These are phyloP conservation scores for Alternaria postmessia DNA, from an alignment of 2,329 filamentous ascomycete genomes.

Conservation along the genomic window DNA sequence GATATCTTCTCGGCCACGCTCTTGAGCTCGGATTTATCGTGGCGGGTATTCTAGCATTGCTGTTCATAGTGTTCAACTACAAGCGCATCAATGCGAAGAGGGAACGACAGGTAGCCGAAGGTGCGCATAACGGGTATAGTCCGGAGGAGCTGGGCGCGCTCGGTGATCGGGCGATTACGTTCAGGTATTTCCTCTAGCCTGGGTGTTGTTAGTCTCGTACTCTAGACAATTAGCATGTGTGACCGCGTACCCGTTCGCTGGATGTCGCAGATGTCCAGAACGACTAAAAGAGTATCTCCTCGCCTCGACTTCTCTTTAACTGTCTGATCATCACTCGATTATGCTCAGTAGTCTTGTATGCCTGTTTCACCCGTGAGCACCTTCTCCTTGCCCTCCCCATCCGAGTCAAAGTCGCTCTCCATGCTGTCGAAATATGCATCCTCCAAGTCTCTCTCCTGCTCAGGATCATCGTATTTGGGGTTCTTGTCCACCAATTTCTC, in stretches of 20 bases:
- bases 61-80: slow-evolving; percentile 62
- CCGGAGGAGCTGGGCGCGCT: slow-evolving; percentile 64
- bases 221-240: background rate
- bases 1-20: slow-evolving; percentile 61
- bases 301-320: background rate
- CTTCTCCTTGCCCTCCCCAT: slow-evolving; percentile 52
- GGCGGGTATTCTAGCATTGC: slow-evolving; percentile 56
- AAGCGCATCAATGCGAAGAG: slow-evolving; percentile 66
- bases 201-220: slow-evolving; percentile 1
- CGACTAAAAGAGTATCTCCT: too few relatives aligned
- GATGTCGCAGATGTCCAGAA: too few relatives aligned
- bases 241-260: background rate
- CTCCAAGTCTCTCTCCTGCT: slow-evolving; percentile 69
- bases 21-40: slow-evolving; percentile 61
- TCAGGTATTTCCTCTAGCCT: slow-evolving; percentile 65
- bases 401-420: slow-evolving; percentile 71
- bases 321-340: background rate
- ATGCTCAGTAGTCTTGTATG: slow-evolving; percentile 56
- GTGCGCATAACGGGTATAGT: slow-evolving; percentile 53
- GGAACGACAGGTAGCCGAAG: slow-evolving; percentile 45
- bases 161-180: slow-evolving; percentile 70
- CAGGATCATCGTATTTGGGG: slow-evolving; percentile 74
- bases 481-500: slow-evolving; percentile 69
- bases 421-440: slow-evolving; percentile 84
- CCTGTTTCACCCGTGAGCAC: slow-evolving; percentile 56